Percentiles rank a stretch among this genome's conserved stretches.
Evolutionary conservation across 305 asterid species (phyloP).

Genomic region (Solanum hybrid): DNA sequence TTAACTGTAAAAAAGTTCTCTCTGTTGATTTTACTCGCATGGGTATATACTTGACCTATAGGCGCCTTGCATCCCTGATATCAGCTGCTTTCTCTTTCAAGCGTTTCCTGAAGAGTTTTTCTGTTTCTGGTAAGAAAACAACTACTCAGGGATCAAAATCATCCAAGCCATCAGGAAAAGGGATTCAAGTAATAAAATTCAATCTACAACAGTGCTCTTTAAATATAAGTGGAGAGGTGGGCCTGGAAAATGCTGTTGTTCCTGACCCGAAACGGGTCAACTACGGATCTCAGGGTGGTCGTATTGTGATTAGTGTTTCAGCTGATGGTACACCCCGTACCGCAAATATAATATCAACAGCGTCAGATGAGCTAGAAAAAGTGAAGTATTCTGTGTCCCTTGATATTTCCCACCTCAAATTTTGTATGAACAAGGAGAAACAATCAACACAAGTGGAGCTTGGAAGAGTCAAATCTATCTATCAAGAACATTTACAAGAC

Average conservation of each 20-base stretch:
- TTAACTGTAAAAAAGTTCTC: conserved; percentile 53
- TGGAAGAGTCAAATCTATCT: conserved; percentile 77
- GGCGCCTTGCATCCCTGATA: conserved; percentile 81
- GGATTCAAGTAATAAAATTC: conserved; percentile 65
- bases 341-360: conserved; percentile 65
- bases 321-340: conserved; percentile 89
- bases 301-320: conserved; percentile 60
- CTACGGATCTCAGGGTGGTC: conserved; percentile 99
- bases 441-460: conserved; percentile 73
- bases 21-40: conserved; percentile 76
- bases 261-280: conserved; percentile 94
- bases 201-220: conserved; percentile 87
- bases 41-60: conserved; percentile 72
- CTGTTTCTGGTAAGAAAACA: conserved; percentile 55
- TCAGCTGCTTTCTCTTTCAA: conserved; percentile 69
- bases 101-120: conserved; percentile 47
- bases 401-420: conserved; percentile 68
- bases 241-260: conserved; percentile 59
- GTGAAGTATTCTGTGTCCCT: conserved; percentile 71
- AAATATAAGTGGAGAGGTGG: conserved; percentile 58
- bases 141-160: conserved; percentile 47
- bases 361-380: conserved; percentile 37
- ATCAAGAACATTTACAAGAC: conserved; percentile 75
- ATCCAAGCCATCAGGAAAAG: conserved; percentile 82
- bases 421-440: conserved; percentile 87